Conservation (phyloP, 106 monocot species). For the Cymbidium sinense region DNA sequence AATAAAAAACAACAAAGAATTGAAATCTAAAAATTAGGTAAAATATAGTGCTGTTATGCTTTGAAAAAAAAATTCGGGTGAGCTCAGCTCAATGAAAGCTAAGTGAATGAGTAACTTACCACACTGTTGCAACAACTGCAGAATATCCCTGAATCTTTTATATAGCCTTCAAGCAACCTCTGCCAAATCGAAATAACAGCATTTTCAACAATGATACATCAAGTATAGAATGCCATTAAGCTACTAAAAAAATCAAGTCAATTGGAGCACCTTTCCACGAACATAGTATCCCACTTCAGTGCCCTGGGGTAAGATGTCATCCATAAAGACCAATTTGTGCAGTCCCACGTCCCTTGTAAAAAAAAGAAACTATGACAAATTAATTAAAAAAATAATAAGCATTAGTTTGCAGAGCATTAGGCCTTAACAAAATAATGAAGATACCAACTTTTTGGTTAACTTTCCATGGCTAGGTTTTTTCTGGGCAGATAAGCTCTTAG, state of each 20-base stretch:
- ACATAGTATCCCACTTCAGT: constrained; percentile 94
- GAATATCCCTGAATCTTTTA: constrained; percentile 85
- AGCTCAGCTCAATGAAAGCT: background rate
- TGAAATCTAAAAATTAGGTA: background rate
- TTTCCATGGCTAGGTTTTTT: constrained; percentile 56
- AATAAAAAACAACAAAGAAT: background rate
- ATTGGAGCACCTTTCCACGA: constrained; percentile 67
- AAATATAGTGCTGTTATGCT: background rate
- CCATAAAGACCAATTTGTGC: constrained; percentile 93
- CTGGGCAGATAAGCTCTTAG: constrained; percentile 34
- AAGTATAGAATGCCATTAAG: background rate
- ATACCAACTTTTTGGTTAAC: constrained; percentile 78
- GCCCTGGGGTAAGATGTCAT: constrained; percentile 83
- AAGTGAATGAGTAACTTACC: constrained; percentile 33
- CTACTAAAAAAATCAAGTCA: background rate
- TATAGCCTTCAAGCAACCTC: constrained; percentile 87
- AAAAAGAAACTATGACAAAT: constrained; percentile 9
- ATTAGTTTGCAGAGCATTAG: background rate
- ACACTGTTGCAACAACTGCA: constrained; percentile 79
- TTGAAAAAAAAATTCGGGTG: background rate
- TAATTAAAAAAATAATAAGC: background rate
- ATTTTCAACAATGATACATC: background rate
- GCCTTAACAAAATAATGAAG: background rate
- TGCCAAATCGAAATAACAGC: constrained; percentile 17
- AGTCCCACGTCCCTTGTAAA: constrained; percentile 68